phyloP scores from a whole-genome alignment of 805 yeast species.

The Pichia occidentalis region DNA sequence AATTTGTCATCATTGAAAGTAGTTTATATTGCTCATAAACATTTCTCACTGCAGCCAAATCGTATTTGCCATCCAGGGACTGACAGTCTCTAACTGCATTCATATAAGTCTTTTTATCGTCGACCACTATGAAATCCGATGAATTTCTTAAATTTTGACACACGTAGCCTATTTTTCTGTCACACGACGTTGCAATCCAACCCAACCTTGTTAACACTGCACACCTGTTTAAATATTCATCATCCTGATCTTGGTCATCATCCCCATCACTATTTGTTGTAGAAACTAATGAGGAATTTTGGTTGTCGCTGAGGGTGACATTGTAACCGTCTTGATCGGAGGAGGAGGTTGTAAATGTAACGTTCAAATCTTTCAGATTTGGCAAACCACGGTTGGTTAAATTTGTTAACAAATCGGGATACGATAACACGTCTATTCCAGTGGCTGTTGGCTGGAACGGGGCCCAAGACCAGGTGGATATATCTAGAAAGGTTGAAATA shows the following conservation, averaged over 20 bases:
- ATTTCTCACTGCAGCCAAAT: constrained; percentile 43
- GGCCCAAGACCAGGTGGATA: constrained; percentile 72
- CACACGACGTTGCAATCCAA: constrained; percentile 68
- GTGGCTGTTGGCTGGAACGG: constrained; percentile 41
- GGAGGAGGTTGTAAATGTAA: too few species aligned
- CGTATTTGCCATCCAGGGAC: constrained; percentile 22
- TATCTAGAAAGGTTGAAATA: constrained; percentile 29
- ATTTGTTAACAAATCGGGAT: not conserved
- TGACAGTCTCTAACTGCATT: constrained; percentile 30
- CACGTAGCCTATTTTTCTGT: constrained; percentile 41
- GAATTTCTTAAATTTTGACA: constrained; percentile 44
- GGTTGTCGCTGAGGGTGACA: too few species aligned
- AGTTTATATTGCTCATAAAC: constrained; percentile 39
- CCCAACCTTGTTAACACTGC: constrained; percentile 39
- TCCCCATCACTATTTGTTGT: constrained; percentile 1
- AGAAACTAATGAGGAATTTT: not conserved
- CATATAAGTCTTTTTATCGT: constrained; percentile 37
- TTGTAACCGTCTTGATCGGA: too few species aligned
- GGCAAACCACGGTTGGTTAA: not conserved
- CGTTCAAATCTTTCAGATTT: too few species aligned
- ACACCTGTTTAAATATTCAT: constrained; percentile 32
- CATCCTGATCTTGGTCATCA: constrained; percentile 16
- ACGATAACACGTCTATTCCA: constrained; percentile 5
- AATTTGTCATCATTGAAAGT: constrained; percentile 17
- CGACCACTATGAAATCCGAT: constrained; percentile 39